A percentile compares a stretch with the other conserved stretches of the same genome.
Conservation (phyloP, 164 flowering plant genomes). For the Aristolochia fimbriata region DNA sequence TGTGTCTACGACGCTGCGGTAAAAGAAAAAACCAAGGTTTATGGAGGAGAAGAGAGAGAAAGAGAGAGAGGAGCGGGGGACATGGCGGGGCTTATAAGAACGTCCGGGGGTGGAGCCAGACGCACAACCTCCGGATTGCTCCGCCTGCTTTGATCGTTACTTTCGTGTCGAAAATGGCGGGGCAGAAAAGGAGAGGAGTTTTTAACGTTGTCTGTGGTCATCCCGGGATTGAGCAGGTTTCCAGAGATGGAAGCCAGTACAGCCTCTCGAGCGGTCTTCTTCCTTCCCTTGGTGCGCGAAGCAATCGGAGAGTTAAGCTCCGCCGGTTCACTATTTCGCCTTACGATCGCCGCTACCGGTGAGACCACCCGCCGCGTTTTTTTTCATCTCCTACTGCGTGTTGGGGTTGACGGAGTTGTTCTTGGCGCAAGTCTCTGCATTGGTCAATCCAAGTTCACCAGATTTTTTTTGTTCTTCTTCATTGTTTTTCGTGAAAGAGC, state of each 20-base stretch:
- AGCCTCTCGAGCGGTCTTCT: slow-evolving; percentile 68
- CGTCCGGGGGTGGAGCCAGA: too few species aligned
- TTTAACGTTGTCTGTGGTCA: slow-evolving; percentile 43
- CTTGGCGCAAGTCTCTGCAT: too few species aligned
- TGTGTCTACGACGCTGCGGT: too few species aligned
- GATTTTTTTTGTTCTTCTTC: too few species aligned
- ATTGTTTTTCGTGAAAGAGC: too few species aligned
- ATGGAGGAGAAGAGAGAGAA: too few species aligned
- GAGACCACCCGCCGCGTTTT: background rate
- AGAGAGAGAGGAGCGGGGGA: too few species aligned
- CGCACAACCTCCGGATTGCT: too few species aligned
- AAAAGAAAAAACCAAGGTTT: too few species aligned
- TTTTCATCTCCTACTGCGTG: background rate
- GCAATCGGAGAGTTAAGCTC: slow-evolving; percentile 63
- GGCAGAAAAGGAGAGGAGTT: slow-evolving; percentile 12
- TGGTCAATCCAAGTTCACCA: too few species aligned
- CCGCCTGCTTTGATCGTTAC: too few species aligned
- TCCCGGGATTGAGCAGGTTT: slow-evolving; percentile 48
- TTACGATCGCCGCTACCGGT: slow-evolving; percentile 81
- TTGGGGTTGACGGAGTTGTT: too few species aligned
- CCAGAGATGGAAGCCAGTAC: slow-evolving; percentile 82
- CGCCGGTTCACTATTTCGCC: slow-evolving; percentile 57
- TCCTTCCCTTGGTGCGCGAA: slow-evolving; percentile 83
- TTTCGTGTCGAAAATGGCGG: slow-evolving; percentile 6
- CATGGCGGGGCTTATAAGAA: background rate